phyloP scores from a whole-genome alignment of 2,329 filamentous ascomycete species.

The Chaetomiaceae sp. region DNA sequence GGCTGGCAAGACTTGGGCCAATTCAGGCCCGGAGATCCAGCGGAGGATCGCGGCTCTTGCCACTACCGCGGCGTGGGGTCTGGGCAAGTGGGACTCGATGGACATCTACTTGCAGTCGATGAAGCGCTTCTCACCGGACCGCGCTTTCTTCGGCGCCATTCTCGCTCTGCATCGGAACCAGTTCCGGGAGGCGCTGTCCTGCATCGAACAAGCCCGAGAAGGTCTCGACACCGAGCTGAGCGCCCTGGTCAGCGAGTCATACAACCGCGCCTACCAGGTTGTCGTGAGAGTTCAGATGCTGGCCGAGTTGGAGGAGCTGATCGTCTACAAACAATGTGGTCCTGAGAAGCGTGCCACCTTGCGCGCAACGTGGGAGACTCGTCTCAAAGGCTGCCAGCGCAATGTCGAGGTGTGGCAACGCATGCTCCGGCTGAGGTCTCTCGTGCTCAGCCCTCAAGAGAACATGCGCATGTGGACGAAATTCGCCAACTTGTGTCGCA shows the following conservation, averaged over 20 bases:
- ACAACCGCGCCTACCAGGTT: conserved; percentile 95
- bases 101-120: conserved; percentile 94
- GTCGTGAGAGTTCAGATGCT: conserved; percentile 98
- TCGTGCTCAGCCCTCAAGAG: conserved; percentile 86
- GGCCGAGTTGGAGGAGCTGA: conserved; percentile 95
- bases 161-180: conserved; percentile 91
- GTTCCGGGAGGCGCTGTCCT: conserved; percentile 81
- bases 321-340: conserved; percentile 93
- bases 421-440: conserved; percentile 88
- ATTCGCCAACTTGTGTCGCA: conserved; percentile 95
- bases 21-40: conserved; percentile 79
- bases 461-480: conserved; percentile 99
- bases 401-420: conserved; percentile 98
- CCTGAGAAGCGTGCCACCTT: conserved; percentile 83
- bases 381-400: conserved; percentile 88
- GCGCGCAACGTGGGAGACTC: conserved; percentile 91
- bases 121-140: conserved; percentile 86
- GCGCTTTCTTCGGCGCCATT: conserved; percentile 96
- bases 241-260: conserved; percentile 94
- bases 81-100: conserved; percentile 97
- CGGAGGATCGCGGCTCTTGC: conserved; percentile 88
- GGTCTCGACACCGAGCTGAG: conserved; percentile 93
- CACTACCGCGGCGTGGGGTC: conserved; percentile 91
- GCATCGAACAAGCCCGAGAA: conserved; percentile 87
- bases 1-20: conserved; percentile 89